Base-by-base conservation (phyloP, 257 asterid genomes). In the Catharanthus roseus region DNA sequence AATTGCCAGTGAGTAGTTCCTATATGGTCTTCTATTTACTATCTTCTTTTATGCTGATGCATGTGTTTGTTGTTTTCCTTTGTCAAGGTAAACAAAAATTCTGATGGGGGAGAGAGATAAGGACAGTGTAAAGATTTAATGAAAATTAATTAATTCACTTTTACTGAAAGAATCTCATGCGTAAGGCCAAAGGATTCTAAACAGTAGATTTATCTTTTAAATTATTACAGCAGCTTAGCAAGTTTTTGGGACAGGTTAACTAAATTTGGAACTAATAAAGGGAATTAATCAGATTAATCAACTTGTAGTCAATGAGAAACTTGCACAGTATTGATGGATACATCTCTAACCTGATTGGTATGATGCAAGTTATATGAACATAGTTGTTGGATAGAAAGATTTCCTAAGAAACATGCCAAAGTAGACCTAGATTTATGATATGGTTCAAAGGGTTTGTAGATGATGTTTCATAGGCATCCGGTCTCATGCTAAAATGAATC, bases 1-100 rank as follows among this genome's bases (percentile, higher is more conserved):
- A 92, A 92, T 82, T 91, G 97, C 96, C 97, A 89, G 97, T 89
- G 80, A 86, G 97, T 87, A 54, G 42, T 42, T 12, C 51, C 33
- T n/a, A 9, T 49, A 31, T 16, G 12, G 34, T 24, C 47, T 60
- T 33, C 2, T 15, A 26, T 34, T n/a, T 42, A 19, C 28, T 29
- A 19, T 47, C 49, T 45, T 0, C 53, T 49, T 23, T 21, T 24
- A 4, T 62, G 34, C 13, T 58, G 24, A 12, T 6, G 6, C 55
- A 5, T 19, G 1, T 29, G 0, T 44, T 21, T 8, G 41, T 18
- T 39, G 15, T 21, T n/a, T 49, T 16, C 24, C 6, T 19, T 19
- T 50, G 54, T 23, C 38, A 21, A 21, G 9, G 28, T 42, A 4
- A 38, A 19, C n/a, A 28, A n/a, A 34, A n/a, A 9, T n/a, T 29